Conservation (phyloP, 2,329 filamentous ascomycete genomes). For the Talaromyces rugulosus region DNA sequence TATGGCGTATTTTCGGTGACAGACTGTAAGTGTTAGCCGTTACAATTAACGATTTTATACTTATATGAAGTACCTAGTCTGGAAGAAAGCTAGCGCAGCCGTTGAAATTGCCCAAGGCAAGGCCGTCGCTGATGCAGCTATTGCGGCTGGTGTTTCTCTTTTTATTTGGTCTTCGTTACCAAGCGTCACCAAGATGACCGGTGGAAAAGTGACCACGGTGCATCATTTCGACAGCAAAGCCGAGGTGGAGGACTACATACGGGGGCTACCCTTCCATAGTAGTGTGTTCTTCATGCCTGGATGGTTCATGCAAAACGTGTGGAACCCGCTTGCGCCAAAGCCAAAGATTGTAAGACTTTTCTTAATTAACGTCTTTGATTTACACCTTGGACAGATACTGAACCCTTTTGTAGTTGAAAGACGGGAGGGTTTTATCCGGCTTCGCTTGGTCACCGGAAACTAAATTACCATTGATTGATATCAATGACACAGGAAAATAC, state of each 20-base stretch:
- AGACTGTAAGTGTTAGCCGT: constrained; percentile 18
- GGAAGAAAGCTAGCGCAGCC: background rate
- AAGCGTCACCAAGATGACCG: constrained; percentile 19
- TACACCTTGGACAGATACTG: background rate
- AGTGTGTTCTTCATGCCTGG: constrained; percentile 50
- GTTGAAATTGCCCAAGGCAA: constrained; percentile 22
- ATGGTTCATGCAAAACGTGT: constrained; percentile 53
- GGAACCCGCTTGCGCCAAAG: constrained; percentile 17
- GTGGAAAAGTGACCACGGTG: constrained; percentile 28
- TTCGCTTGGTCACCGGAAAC: constrained; percentile 16
- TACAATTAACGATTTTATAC: too few relatives aligned
- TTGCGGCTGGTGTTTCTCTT: constrained; percentile 21
- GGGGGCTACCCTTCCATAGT: constrained; percentile 42
- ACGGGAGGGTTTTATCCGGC: constrained; percentile 12
- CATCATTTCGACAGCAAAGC: constrained; percentile 57
- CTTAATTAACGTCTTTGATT: background rate
- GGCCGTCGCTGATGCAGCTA: constrained; percentile 24
- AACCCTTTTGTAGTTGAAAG: background rate
- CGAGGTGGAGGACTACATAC: constrained; percentile 51
- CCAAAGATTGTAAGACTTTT: constrained; percentile 22
- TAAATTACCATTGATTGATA: constrained; percentile 30
- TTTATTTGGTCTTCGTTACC: constrained; percentile 27
- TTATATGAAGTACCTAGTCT: background rate
- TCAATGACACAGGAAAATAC: constrained; percentile 33
- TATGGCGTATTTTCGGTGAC: constrained; percentile 45